Evolutionary conservation across 768 basidiomycete species (phyloP), one percentile per base, ranked within the genome.

Genomic region (Daedaleopsis nitida): DNA sequence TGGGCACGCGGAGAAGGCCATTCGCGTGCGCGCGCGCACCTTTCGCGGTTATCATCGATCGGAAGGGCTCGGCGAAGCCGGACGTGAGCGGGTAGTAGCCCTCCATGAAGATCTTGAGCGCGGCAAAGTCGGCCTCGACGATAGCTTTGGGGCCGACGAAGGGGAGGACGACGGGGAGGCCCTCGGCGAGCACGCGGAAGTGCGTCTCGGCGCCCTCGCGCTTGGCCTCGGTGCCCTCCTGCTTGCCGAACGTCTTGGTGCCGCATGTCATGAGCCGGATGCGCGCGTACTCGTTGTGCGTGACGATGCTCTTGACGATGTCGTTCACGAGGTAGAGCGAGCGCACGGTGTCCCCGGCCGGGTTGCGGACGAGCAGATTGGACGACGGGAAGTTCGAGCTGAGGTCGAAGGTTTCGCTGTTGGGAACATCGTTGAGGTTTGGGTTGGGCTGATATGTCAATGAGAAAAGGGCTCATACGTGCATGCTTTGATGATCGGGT

Each of bases 231-330:
- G 68, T 85, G 2, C 84, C 85, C 61, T 96, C 96, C 72, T 98
- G 96, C 70, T 93, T 91, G 7, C 86, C 84, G 74, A 98, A 91
- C 13, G 94, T 87, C 73, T 97, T 96, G 43, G 95, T 94, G 19
- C 97, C 97, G n/a, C 92, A 90, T 14, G 91, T 87, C 68, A 95
- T 88, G 55, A 99, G 85, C 1, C 97, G 87, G 57, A 98, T 81
- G 27, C 88, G 86, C 32, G 84, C 83, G 72, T 89, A 96, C 70
- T 93, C 87, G 71, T 98, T 99, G 70, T 87, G 77, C 55, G 79
- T 69, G 58, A 98, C 82, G 62, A 98, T 79, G n/a, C 80, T 75
- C 74, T 91, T 93, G 70, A 96, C 89, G 66, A 91, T 77, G 66
- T 87, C 84, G 70, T 96, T 97, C 58, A 89, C 86, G 60, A 98